Conservation (phyloP, 495 filamentous ascomycete species). For the Penicillium longicatenatum region DNA sequence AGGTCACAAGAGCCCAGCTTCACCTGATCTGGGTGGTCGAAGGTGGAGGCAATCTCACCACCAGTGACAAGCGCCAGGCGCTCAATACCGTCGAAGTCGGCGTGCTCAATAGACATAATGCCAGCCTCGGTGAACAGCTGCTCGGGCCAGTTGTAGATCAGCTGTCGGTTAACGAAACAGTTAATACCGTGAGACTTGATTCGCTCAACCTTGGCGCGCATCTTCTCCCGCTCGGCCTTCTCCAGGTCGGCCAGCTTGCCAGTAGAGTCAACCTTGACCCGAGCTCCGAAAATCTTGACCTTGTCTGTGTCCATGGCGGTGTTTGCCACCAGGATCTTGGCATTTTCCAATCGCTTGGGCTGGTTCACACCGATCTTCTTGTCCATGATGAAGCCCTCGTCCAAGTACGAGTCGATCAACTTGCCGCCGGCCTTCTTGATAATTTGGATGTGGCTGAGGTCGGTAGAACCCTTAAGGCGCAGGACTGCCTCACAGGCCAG, state of each 20-base stretch:
- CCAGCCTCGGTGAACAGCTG: constrained; percentile 97
- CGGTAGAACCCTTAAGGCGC: constrained; percentile 85
- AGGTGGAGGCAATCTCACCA: constrained; percentile 95
- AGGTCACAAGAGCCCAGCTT: constrained; percentile 94
- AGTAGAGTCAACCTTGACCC: constrained; percentile 90
- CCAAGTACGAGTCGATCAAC: constrained; percentile 93
- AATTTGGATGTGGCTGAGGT: constrained; percentile 96
- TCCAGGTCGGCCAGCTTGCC: constrained; percentile 96
- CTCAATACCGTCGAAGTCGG: constrained; percentile 98
- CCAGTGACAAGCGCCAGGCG: constrained; percentile 92
- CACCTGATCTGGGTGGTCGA: constrained; percentile 95
- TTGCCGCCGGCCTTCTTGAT: constrained; percentile 99
- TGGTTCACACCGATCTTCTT: constrained; percentile 99
- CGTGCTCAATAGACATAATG: constrained; percentile 98
- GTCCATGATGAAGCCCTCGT: constrained; percentile 97
- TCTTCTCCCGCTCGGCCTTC: constrained; percentile 97
- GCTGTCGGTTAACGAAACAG: constrained; percentile 98
- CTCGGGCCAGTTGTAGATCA: constrained; percentile 99
- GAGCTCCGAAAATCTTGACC: constrained; percentile 98
- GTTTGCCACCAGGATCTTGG: constrained; percentile 96
- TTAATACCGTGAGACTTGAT: constrained; percentile 99
- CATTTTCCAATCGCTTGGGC: constrained; percentile 94
- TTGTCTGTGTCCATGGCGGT: constrained; percentile 99
- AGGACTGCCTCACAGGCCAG: constrained; percentile 93
- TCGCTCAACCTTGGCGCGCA: constrained; percentile 97